Conservation (phyloP, 257 asterid genomes). For the Coffea canephora region DNA sequence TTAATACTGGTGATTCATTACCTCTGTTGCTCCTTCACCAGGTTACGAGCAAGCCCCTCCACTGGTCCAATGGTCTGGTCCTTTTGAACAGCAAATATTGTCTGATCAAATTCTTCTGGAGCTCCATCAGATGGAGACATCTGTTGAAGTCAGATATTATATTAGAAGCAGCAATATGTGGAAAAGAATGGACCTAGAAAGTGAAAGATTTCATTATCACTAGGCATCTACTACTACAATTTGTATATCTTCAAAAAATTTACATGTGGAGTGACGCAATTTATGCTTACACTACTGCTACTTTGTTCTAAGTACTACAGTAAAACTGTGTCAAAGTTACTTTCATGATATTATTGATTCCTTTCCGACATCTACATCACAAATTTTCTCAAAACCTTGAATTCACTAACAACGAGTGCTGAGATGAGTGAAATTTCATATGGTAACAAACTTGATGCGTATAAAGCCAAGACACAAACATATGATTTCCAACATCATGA, state of each 20-base stretch:
- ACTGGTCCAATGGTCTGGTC: constrained; percentile 56
- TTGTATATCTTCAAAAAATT: neutral
- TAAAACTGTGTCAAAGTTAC: too few relatives aligned
- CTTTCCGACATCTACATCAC: too few relatives aligned
- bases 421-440: neutral
- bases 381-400: neutral
- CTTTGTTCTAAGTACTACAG: neutral
- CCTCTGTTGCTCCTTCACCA: constrained; percentile 91
- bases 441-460: neutral
- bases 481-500: neutral
- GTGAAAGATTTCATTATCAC: neutral
- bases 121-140: constrained; percentile 84
- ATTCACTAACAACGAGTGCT: neutral
- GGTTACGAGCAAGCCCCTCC: constrained; percentile 62
- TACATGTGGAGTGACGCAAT: neutral
- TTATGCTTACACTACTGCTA: neutral
- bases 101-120: constrained; percentile 95
- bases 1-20: constrained; percentile 22
- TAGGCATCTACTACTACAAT: neutral
- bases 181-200: neutral
- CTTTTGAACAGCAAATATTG: constrained; percentile 63
- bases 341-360: too few relatives aligned
- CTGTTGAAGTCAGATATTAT: constrained; percentile 36
- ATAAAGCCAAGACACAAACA: neutral
- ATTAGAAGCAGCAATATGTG: constrained; percentile 9